phyloP scores from a whole-genome alignment of 2,329 filamentous ascomycete genomes.

The Botrytis cinerea region DNA sequence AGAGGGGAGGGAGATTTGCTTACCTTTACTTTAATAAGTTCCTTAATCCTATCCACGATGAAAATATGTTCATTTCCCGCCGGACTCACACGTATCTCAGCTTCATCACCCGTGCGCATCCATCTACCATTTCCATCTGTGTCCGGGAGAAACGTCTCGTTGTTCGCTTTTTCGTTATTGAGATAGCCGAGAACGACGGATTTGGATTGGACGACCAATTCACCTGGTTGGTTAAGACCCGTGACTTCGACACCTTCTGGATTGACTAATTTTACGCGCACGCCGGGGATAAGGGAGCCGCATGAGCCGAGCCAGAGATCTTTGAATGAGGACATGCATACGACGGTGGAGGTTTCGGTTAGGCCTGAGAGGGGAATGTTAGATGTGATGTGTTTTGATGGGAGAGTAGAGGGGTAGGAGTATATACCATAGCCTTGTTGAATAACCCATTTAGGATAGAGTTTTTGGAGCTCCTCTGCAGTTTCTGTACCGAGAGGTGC shows the following conservation, averaged over 20 bases:
- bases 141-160: constrained; percentile 71
- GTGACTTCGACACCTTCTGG: constrained; percentile 69
- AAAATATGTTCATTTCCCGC: constrained; percentile 77
- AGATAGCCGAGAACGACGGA: constrained; percentile 80
- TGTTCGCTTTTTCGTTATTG: constrained; percentile 80
- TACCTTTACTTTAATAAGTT: constrained; percentile 78
- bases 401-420: neutral
- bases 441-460: constrained; percentile 65
- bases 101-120: constrained; percentile 80
- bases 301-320: constrained; percentile 74
- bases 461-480: constrained; percentile 59
- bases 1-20: constrained; percentile 26
- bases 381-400: neutral
- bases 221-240: constrained; percentile 68
- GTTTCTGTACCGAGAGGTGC: constrained; percentile 77
- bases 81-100: constrained; percentile 63
- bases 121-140: constrained; percentile 67
- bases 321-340: constrained; percentile 57
- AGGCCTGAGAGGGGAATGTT: constrained; percentile 51
- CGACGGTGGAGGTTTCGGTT: constrained; percentile 75
- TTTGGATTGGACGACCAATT: constrained; percentile 77
- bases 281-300: constrained; percentile 67
- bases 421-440: constrained; percentile 69
- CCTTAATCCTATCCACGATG: constrained; percentile 80
- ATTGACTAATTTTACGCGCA: constrained; percentile 66